Evolutionary conservation across 495 filamentous ascomycete genomes (phyloP).

Genomic region (Filosporella fistucella): DNA sequence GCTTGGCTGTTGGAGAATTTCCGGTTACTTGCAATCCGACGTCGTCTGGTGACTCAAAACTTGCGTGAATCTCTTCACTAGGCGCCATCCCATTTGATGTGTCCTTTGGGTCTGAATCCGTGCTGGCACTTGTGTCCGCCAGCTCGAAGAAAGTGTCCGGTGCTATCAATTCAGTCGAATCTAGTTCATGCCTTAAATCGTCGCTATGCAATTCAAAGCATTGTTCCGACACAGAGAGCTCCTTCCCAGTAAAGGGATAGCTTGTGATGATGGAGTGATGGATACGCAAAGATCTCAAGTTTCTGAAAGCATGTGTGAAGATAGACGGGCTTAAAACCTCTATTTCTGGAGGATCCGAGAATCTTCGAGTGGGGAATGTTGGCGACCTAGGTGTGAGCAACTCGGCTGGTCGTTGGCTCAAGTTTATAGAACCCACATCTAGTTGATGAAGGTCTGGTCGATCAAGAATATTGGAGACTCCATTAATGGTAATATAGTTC

Average conservation of each 20-base stretch:
- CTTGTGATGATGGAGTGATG: conserved; percentile 54
- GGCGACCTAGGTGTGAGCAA: conserved; percentile 28
- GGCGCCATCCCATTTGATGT: neutral
- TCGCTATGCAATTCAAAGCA: conserved; percentile 19
- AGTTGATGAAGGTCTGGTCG: conserved; percentile 27
- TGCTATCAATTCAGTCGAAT: conserved; percentile 11
- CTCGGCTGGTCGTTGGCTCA: conserved; percentile 34
- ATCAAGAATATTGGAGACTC: conserved; percentile 2
- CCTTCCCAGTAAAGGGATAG: conserved; percentile 34
- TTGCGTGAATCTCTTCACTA: conserved; percentile 6
- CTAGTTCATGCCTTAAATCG: conserved; percentile 13
- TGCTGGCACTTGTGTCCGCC: conserved; percentile 9
- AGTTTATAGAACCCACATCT: conserved; percentile 50
- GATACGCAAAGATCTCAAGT: conserved; percentile 49
- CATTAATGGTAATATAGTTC: conserved; percentile 13
- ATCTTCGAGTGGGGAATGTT: conserved; percentile 15
- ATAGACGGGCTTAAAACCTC: conserved; percentile 13
- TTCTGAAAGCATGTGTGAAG: conserved; percentile 33
- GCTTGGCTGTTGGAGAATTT: neutral
- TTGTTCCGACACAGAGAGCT: conserved; percentile 21
- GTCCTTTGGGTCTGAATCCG: neutral
- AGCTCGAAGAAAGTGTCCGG: conserved; percentile 13
- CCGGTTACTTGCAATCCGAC: conserved; percentile 3
- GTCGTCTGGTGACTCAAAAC: conserved; percentile 17
- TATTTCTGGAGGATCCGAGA: conserved; percentile 9